Base-by-base conservation (phyloP, 2,329 filamentous ascomycete species). In the Phialemoniopsis sp. region DNA sequence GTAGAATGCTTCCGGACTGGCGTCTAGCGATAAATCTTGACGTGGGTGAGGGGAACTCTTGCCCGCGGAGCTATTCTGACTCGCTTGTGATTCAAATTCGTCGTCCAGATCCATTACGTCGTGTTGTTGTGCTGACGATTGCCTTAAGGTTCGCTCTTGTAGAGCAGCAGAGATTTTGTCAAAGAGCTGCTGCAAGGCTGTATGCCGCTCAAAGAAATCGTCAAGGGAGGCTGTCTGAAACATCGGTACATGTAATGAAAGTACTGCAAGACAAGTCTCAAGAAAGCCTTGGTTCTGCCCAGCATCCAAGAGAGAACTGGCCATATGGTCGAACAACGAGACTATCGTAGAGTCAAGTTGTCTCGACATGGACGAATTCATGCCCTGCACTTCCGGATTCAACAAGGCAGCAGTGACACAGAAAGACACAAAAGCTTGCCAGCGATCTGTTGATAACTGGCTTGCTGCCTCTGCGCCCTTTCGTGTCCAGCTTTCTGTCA, bases 41-140 rank as follows among this genome's bases (percentile, higher is more conserved):
- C 76, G 68, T 32, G 78, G 67, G 32, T 79, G 54, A 13, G 72
- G 54, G 15, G 59, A 50, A 2, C 47, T 42, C 26, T 60, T 64
- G 21, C 64, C 56, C 2, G 54, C 44, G 13, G 58, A 55, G 36
- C 64, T 68, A 18, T 56, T 62, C 17, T 67, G 68, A 45, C 72
- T 80, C 38, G 66, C 66, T 47, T 84, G 78, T 0, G 79, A 80
- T 31, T 78, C 75, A 39, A 84, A 80, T 3, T 76, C 75, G 28
- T 73, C 70, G 50, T 89, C 85, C 5, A 89, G 52, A 40, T 87
- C 82, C 80, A 87, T 84, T 6, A 70, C 54, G 47, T 83, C 78
- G 3, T 63, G 47, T 9, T 68, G 61, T 4, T 66, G 52, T 8
- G 49, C 47, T 2, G 57, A 59, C 1, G 55, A 55, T 36, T 63